Evolutionary conservation across 805 yeast species (phyloP), one percentile per base, ranked within the genome.

Genomic region (Kazachstania africana): DNA sequence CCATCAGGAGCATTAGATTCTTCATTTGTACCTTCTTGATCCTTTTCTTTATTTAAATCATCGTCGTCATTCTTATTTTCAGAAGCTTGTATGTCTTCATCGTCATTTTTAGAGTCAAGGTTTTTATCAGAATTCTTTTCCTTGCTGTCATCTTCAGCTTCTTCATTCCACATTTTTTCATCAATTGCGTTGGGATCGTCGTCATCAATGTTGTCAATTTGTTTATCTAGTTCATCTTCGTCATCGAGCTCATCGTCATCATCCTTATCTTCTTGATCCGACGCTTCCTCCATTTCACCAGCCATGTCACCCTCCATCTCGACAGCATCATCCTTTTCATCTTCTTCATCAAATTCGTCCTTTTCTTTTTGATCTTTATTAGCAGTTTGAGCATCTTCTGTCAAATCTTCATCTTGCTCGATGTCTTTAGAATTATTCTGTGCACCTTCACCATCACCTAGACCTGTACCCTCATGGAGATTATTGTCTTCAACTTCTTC

Each of bases 81-180:
- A 12, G 52, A 50, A 8, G 65, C 65, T 36, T 59, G 53, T 17
- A 63, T 50, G 27, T 63, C 50, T 8, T 43, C 65, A 29, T 62
- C 72, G 24, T 72, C 57, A 25, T 66, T 60, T 2, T 72, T 58
- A 36, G 68, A 63, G 9, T 76, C 73, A 3, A 83, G 75, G 60
- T 74, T 58, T 35, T 70, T 63, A 17, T 85, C 94, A 6, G 87
- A 67, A 26, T 84, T 82, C 50, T 85, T 85, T 47, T 85, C 95
- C 48, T 83, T 81, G 14, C 71, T 67, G 40, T 72, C 72, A 12
- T 77, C 84, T 35, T 75, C 68, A 9, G 78, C 81, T 51, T 88
- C 85, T 47, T 87, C 96, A 48, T 88, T 91, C 95, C 97, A 88
- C 95, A 84, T 84, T 59, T 84, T 88, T 43, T 88, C 96, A 53